Base-by-base conservation (phyloP, 345 rosid genomes). In the Aethionema arabicum region DNA sequence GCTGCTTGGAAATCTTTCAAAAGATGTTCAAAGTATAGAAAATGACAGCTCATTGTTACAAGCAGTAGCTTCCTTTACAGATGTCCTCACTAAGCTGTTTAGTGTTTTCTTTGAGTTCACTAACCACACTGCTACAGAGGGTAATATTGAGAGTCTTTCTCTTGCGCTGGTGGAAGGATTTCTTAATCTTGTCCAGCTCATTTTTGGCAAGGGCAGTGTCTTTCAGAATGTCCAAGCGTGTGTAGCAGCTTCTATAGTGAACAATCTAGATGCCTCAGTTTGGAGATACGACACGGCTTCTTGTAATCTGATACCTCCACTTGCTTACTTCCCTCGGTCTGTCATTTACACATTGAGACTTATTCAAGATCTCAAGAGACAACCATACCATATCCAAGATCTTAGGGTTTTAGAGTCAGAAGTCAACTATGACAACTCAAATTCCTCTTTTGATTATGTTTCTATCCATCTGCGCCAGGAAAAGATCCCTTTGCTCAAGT, bases 131-230 rank as follows among this genome's bases (percentile, higher is more conserved):
- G 68, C 74, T 69, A 76, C 72, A 10, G 99, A 93, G 74, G 85
- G 87, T 68, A 81, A 76, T 73, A 76, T 80, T 60, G 99, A 90
- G 80, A 80, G 75, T 70, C 83, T 85, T 65, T 74, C 82, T 53
- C 75, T 85, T 54, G 78, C 68, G 41, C 71, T 87, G 37, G 62
- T 84, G 75, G 99, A 93, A 75, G 99, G 86, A 72, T 93, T 85
- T 77, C 83, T 90, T 69, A 85, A 75, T 71, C 83, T 90, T 68
- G 80, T 83, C 71, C 90, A 80, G 73, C 73, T 74, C 76, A 78
- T 80, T 70, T 90, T 83, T 76, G 68, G 90, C 76, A 77, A 78
- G 72, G 74, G 84, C 60, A 52, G 75, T 65, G 72, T 75, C 58
- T 80, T 69, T 67, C 85, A 76, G 67, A 90, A 87, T 76, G 72